Evolutionary conservation across 2,329 filamentous ascomycete genomes (phyloP).

Genomic region (Penicillium sp.): DNA sequence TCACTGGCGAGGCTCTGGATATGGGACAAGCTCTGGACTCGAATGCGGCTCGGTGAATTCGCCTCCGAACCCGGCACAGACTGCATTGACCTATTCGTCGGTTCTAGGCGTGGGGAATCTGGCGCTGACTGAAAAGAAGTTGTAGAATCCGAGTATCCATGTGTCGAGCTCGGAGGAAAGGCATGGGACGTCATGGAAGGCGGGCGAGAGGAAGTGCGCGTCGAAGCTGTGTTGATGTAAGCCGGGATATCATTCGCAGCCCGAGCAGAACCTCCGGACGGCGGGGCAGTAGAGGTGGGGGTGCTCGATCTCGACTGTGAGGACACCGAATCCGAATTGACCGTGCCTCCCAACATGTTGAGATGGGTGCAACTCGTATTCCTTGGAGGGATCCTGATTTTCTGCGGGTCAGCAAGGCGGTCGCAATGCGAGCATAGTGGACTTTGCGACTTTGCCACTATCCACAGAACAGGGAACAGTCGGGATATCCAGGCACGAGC

Average conservation of each 20-base stretch:
- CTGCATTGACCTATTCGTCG: conserved; percentile 47
- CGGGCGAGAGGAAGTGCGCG: conserved; percentile 29
- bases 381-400: background rate
- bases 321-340: conserved; percentile 43
- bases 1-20: conserved; percentile 85
- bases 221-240: conserved; percentile 36
- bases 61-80: conserved; percentile 46
- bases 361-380: conserved; percentile 45
- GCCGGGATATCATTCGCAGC: conserved; percentile 38
- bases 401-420: conserved; percentile 16
- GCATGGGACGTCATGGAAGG: conserved; percentile 55
- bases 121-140: conserved; percentile 39
- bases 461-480: background rate
- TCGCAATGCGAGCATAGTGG: background rate
- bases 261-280: conserved; percentile 37
- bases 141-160: conserved; percentile 26
- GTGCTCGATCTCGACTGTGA: conserved; percentile 33
- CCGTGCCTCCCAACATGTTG: conserved; percentile 60
- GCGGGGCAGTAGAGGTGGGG: conserved; percentile 42
- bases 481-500: background rate
- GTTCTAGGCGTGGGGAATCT: conserved; percentile 49
- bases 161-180: conserved; percentile 22
- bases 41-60: conserved; percentile 64
- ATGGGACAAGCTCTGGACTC: conserved; percentile 85
- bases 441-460: background rate